Evolutionary conservation across 208 protist genomes (phyloP).

Genomic region (Entamoeba moshkovskii): DNA sequence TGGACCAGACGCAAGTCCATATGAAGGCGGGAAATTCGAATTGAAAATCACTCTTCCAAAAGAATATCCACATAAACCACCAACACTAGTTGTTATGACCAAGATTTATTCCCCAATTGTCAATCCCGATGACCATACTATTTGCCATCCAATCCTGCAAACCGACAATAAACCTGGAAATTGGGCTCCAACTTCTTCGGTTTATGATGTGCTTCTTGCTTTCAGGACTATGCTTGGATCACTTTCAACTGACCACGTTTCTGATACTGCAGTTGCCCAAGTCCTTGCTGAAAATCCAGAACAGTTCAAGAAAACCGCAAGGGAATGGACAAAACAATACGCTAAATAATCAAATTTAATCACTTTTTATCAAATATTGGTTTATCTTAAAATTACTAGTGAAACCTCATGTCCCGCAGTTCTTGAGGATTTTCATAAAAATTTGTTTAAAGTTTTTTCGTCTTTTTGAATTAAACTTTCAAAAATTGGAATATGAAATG

Average conservation of each 20-base stretch:
- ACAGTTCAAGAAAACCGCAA: background rate
- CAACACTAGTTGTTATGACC: slow-evolving; percentile 14
- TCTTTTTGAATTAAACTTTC: no score
- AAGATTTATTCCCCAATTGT: slow-evolving; percentile 25
- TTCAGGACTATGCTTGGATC: no score
- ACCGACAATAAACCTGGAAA: no score
- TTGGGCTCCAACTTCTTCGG: no score
- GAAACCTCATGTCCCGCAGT: no score
- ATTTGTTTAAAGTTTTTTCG: no score
- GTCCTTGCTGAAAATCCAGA: background rate
- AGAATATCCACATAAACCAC: slow-evolving; percentile 27
- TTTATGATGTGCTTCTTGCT: no score
- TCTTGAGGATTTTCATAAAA: no score
- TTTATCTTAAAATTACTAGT: no score
- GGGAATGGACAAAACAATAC: slow-evolving; percentile 14
- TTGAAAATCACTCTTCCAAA: background rate
- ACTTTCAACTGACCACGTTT: background rate
- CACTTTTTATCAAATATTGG: no score
- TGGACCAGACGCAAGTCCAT: slow-evolving; percentile 57
- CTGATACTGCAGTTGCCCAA: slow-evolving; percentile 6
- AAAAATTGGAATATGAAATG: no score
- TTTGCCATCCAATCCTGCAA: slow-evolving; percentile 15
- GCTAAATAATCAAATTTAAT: no score
- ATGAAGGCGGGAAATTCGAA: slow-evolving; percentile 54
- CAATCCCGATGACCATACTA: slow-evolving; percentile 6